Evolutionary conservation across 257 asterid genomes (phyloP), one percentile per base, ranked within the genome.

Genomic region (Euphrasia confusa): DNA sequence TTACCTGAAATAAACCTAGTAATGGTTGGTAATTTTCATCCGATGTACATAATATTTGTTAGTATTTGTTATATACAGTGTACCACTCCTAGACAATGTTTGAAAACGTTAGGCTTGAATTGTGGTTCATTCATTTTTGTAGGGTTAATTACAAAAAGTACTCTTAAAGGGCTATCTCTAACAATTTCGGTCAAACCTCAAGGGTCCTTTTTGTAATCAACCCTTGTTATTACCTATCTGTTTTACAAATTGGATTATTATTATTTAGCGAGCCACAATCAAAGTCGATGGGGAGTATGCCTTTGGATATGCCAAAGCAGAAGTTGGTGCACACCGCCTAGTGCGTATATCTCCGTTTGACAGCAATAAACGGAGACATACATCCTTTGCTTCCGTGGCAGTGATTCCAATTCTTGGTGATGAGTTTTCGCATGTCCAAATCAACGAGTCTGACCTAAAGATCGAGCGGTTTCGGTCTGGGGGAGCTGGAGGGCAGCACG

Each of bases 371-470:
- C 86, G 97, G 37, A 78, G 97, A 69, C 99, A 93, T 69, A 93
- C 99, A 57, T 93, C 99, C 42, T 87, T 93, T 74, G 95, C 94
- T 60, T 92, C 97, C 4, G 91, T 93, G 59, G 99, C 99, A 9
- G 97, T 87, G 33, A 89, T 83, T 61, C 99, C 99, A 45, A 93
- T 93, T 68, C 82, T 89, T 11, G 94, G 94, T 0, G 95, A 82
- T 21, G 96, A 79, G 39, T 81, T 74, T 73, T 76, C 95, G 47
- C 90, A 55, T 27, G 78, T 79, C 58, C 94, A 93, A 72, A 89
- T 93, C 54, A 85, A 85, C 52, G 99, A 93, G 60, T 89, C 96
- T 18, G 97, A 87, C 79, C 87, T 93, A 37, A 75, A 80, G 33
- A 81, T 93, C 17, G 99, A 89, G 52, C 83, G 97, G 49, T 84